Percentiles rank a stretch among this genome's conserved stretches.
Conservation (phyloP, 257 asterid species). For the Plantago ovata region DNA sequence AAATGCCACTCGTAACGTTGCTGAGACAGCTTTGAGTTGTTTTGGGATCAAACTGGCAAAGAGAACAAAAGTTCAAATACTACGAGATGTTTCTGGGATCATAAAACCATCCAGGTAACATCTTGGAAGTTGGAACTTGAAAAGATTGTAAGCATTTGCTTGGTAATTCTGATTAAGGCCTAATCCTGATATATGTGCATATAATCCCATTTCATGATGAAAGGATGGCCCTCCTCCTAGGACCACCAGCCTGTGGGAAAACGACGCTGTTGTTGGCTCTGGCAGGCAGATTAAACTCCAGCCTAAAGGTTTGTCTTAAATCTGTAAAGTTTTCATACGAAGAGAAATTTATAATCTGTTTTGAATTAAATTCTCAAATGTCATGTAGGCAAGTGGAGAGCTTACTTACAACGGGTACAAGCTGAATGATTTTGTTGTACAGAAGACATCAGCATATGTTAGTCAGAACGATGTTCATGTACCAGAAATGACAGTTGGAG, state of each 20-base stretch:
- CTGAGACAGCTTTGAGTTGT: conserved; percentile 36
- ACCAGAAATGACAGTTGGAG: conserved; percentile 70
- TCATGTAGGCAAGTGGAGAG: conserved; percentile 47
- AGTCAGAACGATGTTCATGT: conserved; percentile 71
- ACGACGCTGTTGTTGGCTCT: conserved; percentile 58
- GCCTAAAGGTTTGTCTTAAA: conserved; percentile 38
- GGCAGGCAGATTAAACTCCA: conserved; percentile 49
- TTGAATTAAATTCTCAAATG: background rate
- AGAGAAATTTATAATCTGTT: background rate
- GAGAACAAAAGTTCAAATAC: conserved; percentile 38
- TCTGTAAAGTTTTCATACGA: too few relatives aligned
- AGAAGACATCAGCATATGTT: conserved; percentile 59
- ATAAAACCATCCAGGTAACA: conserved; percentile 68
- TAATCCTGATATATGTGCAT: background rate
- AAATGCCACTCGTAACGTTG: conserved; percentile 40
- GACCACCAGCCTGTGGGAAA: conserved; percentile 73
- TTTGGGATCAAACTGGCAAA: conserved; percentile 43
- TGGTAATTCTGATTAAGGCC: background rate
- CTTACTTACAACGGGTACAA: conserved; percentile 59
- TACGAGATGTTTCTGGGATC: conserved; percentile 56
- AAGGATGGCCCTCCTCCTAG: conserved; percentile 67
- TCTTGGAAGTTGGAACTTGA: too few relatives aligned
- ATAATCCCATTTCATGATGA: background rate
- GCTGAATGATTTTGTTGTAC: conserved; percentile 50
- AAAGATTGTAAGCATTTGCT: background rate